A percentile compares a stretch with the other conserved stretches of the same genome.
Conservation (phyloP, 2,329 filamentous ascomycete genomes). For the Colletotrichum tanaceti region DNA sequence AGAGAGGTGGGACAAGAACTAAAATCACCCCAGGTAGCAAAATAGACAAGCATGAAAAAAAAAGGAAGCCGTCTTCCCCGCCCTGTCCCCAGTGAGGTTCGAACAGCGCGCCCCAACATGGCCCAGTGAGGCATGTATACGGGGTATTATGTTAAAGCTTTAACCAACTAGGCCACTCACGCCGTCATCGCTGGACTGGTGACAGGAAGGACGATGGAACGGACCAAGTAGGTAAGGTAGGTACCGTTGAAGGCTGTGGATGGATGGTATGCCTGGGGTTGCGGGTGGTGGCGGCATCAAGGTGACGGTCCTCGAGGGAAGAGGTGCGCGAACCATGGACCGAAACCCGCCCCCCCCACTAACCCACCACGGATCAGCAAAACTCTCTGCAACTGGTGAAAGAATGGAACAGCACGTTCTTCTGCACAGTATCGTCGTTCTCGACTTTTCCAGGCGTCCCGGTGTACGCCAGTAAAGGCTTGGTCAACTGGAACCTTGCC, state of each 20-base stretch:
- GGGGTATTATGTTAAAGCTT: not conserved
- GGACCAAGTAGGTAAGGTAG: not conserved
- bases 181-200: constrained; percentile 1
- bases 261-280: not conserved
- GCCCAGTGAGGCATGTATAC: not conserved
- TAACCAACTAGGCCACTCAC: constrained; percentile 2
- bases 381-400: too few species aligned
- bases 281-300: not conserved
- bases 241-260: not conserved
- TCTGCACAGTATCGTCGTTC: constrained; percentile 64
- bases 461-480: constrained; percentile 63
- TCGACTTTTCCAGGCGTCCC: constrained; percentile 64
- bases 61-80: not conserved
- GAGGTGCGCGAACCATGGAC: not conserved
- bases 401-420: constrained; percentile 58
- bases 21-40: too few species aligned
- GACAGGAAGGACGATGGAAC: not conserved
- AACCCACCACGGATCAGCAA: too few species aligned
- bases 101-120: not conserved
- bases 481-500: constrained; percentile 60
- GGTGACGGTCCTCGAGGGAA: not conserved
- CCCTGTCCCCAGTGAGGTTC: not conserved
- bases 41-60: not conserved
- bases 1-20: too few species aligned
- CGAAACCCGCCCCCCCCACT: not conserved